Evolutionary conservation across 2,329 filamentous ascomycete genomes (phyloP).

Genomic region (Colletotrichum acutatum): DNA sequence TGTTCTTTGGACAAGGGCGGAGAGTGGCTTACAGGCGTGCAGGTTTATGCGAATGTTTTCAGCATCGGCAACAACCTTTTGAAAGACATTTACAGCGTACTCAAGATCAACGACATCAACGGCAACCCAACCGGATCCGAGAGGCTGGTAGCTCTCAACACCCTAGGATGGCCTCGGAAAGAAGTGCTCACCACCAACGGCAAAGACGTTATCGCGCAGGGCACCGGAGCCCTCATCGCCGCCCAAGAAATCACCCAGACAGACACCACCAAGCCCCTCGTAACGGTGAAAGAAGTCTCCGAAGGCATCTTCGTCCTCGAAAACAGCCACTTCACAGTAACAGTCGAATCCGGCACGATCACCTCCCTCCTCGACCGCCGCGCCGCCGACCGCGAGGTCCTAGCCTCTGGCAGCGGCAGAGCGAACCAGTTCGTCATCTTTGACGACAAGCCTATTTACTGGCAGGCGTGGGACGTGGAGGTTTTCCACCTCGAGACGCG

Average conservation of each 20-base stretch:
- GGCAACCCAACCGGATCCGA: constrained; percentile 66
- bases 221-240: constrained; percentile 39
- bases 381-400: constrained; percentile 66
- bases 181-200: constrained; percentile 56
- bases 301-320: constrained; percentile 65
- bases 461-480: constrained; percentile 79
- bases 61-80: not conserved
- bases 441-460: constrained; percentile 77
- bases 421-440: constrained; percentile 74
- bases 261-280: not conserved
- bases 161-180: constrained; percentile 68
- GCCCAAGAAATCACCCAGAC: constrained; percentile 36
- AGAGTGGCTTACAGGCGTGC: not conserved
- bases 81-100: not conserved
- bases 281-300: constrained; percentile 56
- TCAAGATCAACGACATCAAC: not conserved
- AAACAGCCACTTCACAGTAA: constrained; percentile 65
- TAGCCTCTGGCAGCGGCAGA: constrained; percentile 58
- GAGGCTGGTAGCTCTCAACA: constrained; percentile 70
- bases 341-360: constrained; percentile 68
- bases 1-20: too few species aligned
- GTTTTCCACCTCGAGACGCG: constrained; percentile 74
- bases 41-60: constrained; percentile 13
- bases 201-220: constrained; percentile 38
- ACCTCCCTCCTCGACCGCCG: constrained; percentile 69